Conservation (phyloP, 1,284 basidiomycete species). For the Heterobasidion parviporum region DNA sequence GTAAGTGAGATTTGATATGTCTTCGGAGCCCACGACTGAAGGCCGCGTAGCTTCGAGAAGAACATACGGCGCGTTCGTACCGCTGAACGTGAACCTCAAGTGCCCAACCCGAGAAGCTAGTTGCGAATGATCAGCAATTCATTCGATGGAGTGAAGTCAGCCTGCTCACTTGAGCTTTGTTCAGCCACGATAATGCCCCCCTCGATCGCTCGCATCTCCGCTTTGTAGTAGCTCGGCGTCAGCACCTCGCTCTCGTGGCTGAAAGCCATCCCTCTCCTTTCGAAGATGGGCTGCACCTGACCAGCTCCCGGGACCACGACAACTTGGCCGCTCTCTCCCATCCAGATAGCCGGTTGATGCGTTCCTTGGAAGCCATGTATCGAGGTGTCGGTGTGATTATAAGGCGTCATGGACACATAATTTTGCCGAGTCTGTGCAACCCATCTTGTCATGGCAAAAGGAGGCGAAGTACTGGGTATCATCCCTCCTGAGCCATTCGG, state of each 20-base stretch:
- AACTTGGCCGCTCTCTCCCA: constrained; percentile 74
- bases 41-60: constrained; percentile 66
- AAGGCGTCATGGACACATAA: constrained; percentile 72
- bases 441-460: constrained; percentile 81
- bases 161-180: constrained; percentile 58
- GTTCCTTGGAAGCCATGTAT: constrained; percentile 76
- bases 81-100: constrained; percentile 62
- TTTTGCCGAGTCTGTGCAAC: constrained; percentile 64
- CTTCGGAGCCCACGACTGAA: constrained; percentile 50
- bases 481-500: constrained; percentile 64
- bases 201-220: constrained; percentile 44
- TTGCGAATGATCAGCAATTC: background rate
- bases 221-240: constrained; percentile 62
- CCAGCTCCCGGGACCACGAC: constrained; percentile 57
- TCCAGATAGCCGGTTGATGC: constrained; percentile 85
- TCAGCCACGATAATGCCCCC: constrained; percentile 50
- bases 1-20: constrained; percentile 50
- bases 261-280: constrained; percentile 56
- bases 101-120: constrained; percentile 74
- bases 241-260: constrained; percentile 51
- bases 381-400: constrained; percentile 57
- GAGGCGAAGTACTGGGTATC: constrained; percentile 68
- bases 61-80: constrained; percentile 45
- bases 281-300: constrained; percentile 41
- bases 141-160: background rate